phyloP scores from a whole-genome alignment of 345 rosid species.

The Orychophragmus violaceus region DNA sequence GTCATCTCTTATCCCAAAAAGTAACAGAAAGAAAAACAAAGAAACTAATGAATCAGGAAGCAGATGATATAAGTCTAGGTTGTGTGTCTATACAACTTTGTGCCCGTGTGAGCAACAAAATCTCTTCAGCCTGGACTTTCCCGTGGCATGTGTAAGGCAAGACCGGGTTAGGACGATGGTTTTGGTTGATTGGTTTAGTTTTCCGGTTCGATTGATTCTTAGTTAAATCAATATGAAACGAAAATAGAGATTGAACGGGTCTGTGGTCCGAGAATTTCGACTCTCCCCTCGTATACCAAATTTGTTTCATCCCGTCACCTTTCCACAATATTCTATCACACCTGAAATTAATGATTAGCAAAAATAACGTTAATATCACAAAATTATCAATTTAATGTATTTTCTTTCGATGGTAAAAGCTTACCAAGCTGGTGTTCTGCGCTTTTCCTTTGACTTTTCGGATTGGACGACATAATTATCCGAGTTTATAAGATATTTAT shows the following conservation, averaged over 20 bases:
- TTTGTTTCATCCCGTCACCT: slow-evolving; percentile 79
- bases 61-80: slow-evolving; percentile 27
- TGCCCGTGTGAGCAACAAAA: slow-evolving; percentile 44
- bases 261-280: slow-evolving; percentile 92
- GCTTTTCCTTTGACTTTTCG: slow-evolving; percentile 56
- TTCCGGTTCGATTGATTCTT: slow-evolving; percentile 10
- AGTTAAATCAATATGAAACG: slow-evolving; percentile 41
- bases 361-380: background rate
- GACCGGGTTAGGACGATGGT: slow-evolving; percentile 37
- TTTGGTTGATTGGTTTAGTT: slow-evolving; percentile 26
- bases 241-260: slow-evolving; percentile 80
- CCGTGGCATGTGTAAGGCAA: slow-evolving; percentile 45
- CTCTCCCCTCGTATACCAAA: slow-evolving; percentile 76
- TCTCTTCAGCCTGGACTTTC: slow-evolving; percentile 82
- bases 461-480: slow-evolving; percentile 59
- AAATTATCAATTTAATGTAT: background rate
- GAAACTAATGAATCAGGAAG: slow-evolving; percentile 12
- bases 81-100: slow-evolving; percentile 41
- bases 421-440: slow-evolving; percentile 92
- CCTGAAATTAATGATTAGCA: slow-evolving; percentile 39
- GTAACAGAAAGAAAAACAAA: background rate
- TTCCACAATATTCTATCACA: slow-evolving; percentile 90
- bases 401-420: background rate
- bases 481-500: slow-evolving; percentile 67
- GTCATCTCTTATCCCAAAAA: slow-evolving; percentile 26